Conservation (phyloP, 371 early-diverging fungal genomes). For the Mucor velutinosus region DNA sequence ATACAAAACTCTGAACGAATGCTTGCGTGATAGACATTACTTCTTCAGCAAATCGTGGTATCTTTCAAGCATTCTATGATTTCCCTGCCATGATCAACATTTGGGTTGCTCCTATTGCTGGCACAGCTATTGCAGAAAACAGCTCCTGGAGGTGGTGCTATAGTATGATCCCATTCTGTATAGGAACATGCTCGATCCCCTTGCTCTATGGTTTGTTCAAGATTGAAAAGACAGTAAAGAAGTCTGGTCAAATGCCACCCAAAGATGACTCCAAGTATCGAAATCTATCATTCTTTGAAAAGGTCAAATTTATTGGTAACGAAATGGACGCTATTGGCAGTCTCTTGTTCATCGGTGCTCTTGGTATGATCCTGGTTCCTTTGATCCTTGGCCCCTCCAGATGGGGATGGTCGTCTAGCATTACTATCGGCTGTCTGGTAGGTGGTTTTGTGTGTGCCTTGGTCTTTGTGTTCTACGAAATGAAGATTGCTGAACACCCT, state of each 20-base stretch:
- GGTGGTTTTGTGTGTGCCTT: conserved; percentile 29
- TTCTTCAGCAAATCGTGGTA: conserved; percentile 33
- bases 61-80: conserved; percentile 41
- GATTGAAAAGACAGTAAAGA: conserved; percentile 19
- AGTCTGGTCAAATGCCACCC: conserved; percentile 16
- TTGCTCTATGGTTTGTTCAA: conserved; percentile 20
- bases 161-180: conserved; percentile 26
- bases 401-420: conserved; percentile 43
- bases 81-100: conserved; percentile 35
- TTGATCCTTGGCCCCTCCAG: conserved; percentile 41
- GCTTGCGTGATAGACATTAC: conserved; percentile 29
- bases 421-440: conserved; percentile 22
- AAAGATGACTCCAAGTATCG: not conserved
- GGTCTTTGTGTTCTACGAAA: conserved; percentile 45
- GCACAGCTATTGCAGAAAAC: conserved; percentile 21
- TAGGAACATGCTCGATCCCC: conserved; percentile 22
- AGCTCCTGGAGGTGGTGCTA: conserved; percentile 34
- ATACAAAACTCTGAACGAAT: not conserved
- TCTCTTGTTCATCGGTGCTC: conserved; percentile 39
- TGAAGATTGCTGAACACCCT: conserved; percentile 41
- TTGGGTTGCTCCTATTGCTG: conserved; percentile 33
- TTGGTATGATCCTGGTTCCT: conserved; percentile 47
- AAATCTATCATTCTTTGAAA: conserved; percentile 5
- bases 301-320: conserved; percentile 27
- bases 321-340: conserved; percentile 52